phyloP scores from a whole-genome alignment of 208 protist species.

The Crithidia expoeki region DNA sequence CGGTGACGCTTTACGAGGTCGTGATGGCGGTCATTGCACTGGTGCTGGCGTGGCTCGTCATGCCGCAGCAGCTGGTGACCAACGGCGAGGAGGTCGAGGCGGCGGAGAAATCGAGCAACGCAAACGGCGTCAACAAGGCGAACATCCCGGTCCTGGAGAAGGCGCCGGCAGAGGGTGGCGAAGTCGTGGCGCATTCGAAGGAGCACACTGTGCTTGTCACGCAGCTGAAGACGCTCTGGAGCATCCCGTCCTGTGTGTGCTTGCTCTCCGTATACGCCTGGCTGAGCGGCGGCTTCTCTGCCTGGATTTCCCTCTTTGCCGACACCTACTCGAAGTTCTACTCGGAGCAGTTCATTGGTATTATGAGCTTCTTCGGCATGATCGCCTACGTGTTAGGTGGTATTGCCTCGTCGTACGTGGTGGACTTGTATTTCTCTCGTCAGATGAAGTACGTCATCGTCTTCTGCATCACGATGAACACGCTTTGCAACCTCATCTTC shows the following conservation, averaged over 20 bases:
- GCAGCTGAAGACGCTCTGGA: conserved; percentile 64
- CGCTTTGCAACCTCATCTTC: conserved; percentile 78
- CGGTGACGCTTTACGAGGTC: conserved; percentile 74
- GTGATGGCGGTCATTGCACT: conserved; percentile 57
- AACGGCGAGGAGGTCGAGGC: conserved; percentile 11
- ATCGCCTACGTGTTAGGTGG: conserved; percentile 76
- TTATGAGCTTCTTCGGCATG: conserved; percentile 88
- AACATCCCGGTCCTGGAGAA: not conserved
- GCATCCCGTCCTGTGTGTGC: conserved; percentile 70
- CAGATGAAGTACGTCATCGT: conserved; percentile 93
- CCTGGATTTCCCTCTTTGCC: conserved; percentile 87
- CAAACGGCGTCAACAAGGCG: not conserved
- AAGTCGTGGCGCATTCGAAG: conserved; percentile 30
- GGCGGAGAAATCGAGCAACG: conserved; percentile 9
- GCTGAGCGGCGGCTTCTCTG: conserved; percentile 82
- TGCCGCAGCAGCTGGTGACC: conserved; percentile 54
- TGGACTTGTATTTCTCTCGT: conserved; percentile 81
- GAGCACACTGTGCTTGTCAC: conserved; percentile 49
- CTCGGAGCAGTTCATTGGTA: conserved; percentile 73
- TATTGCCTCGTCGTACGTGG: conserved; percentile 75
- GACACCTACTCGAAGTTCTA: conserved; percentile 73
- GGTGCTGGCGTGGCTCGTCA: conserved; percentile 54
- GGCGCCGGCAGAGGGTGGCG: conserved; percentile 10
- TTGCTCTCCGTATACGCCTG: conserved; percentile 86
- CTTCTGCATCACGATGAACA: conserved; percentile 84